Percentiles rank a stretch among this genome's conserved stretches.
Conservation (phyloP, 495 filamentous ascomycete species). For the Sphaerosporella brunnea region DNA sequence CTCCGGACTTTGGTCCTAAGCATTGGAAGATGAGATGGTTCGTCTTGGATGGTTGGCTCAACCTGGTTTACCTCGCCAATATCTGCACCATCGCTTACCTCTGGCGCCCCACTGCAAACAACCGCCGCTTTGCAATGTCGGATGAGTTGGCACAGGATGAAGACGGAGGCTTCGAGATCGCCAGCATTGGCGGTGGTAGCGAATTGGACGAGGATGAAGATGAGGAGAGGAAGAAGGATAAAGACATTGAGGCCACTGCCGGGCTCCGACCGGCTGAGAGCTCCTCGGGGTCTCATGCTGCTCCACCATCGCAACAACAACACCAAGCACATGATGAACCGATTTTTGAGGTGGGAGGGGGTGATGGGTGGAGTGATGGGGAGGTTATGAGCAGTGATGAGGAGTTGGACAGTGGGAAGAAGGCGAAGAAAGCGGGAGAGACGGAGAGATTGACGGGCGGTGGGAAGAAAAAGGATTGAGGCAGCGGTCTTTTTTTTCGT, state of each 20-base stretch:
- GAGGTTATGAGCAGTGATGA: slow-evolving; percentile 13
- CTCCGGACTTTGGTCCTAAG: slow-evolving; percentile 77
- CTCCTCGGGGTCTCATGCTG: not conserved
- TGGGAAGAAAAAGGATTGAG: slow-evolving; percentile 17
- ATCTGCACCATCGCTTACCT: slow-evolving; percentile 87
- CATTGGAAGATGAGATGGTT: slow-evolving; percentile 98
- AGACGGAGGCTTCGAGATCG: slow-evolving; percentile 87
- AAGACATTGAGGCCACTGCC: slow-evolving; percentile 14
- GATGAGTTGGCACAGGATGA: slow-evolving; percentile 98
- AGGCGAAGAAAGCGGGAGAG: not conserved
- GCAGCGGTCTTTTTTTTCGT: too few relatives aligned
- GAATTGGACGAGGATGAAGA: slow-evolving; percentile 66
- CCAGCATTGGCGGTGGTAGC: slow-evolving; percentile 51
- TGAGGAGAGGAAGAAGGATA: slow-evolving; percentile 36
- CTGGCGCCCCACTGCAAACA: slow-evolving; percentile 93
- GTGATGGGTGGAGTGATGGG: slow-evolving; percentile 24
- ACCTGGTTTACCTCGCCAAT: slow-evolving; percentile 86
- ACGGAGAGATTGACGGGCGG: slow-evolving; percentile 20
- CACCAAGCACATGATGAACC: too few relatives aligned
- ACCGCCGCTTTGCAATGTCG: slow-evolving; percentile 94
- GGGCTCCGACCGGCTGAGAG: not conserved
- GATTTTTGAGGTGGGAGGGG: slow-evolving; percentile 25
- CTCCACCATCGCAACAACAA: not conserved
- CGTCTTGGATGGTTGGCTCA: slow-evolving; percentile 92
- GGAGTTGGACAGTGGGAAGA: slow-evolving; percentile 14